A percentile compares a stretch with the other conserved stretches of the same genome.
Conservation (phyloP, 139 green algal species). For the Picochlorum costavermella region DNA sequence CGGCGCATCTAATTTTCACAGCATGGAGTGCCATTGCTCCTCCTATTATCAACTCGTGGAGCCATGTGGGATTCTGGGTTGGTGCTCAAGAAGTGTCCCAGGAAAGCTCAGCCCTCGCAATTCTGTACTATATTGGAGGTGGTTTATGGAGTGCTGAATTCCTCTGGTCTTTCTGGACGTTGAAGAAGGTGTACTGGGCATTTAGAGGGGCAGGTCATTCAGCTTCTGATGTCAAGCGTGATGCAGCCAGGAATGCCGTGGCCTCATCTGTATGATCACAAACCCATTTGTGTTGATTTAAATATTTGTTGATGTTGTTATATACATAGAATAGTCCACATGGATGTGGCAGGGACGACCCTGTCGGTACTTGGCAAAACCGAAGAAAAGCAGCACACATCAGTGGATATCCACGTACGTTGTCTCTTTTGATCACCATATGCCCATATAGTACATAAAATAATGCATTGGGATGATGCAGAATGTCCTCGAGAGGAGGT, state of each 20-base stretch:
- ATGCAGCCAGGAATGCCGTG: conserved; percentile 15
- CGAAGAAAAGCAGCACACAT: no score
- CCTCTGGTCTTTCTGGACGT: conserved; percentile 30
- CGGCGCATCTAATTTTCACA: conserved; percentile 42
- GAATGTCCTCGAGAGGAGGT: no score
- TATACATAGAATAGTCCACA: not conserved
- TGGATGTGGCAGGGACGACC: no score
- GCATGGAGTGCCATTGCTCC: conserved; percentile 41
- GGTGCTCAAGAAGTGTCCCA: conserved; percentile 18
- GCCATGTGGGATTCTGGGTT: conserved; percentile 36
- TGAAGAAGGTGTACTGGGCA: conserved; percentile 33
- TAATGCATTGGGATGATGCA: no score
- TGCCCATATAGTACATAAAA: no score
- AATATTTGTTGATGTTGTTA: not conserved
- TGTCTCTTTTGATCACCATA: no score
- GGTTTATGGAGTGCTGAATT: conserved; percentile 40
- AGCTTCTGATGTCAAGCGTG: conserved; percentile 17
- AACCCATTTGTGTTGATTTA: not conserved
- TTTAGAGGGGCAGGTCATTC: conserved; percentile 36
- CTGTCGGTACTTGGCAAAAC: no score
- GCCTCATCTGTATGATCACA: conserved; percentile 1
- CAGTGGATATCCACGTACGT: no score
- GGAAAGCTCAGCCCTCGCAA: conserved; percentile 31
- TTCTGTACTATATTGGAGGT: conserved; percentile 44
- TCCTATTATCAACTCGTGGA: conserved; percentile 19